phyloP scores from a whole-genome alignment of 495 filamentous ascomycete genomes.

The Astrothelium subdiscretum region DNA sequence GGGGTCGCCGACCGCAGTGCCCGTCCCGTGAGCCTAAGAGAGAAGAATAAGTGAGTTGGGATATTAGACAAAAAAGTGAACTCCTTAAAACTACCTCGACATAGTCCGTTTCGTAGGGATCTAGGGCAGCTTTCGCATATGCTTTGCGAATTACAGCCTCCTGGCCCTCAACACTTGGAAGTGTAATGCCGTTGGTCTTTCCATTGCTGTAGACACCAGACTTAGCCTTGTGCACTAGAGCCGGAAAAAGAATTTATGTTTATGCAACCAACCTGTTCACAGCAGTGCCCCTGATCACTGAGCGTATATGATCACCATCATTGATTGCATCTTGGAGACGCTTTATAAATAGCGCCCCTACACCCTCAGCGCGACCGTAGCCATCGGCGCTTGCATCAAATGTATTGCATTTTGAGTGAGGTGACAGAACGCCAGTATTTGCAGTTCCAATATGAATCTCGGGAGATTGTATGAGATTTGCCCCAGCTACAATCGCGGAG shows the following conservation, averaged over 20 bases:
- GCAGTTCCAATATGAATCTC: neutral
- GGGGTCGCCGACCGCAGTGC: too few species aligned
- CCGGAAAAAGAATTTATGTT: too few species aligned
- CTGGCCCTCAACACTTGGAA: conserved; percentile 2
- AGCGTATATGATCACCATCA: conserved; percentile 29
- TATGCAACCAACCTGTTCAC: conserved; percentile 7
- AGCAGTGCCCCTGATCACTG: conserved; percentile 10
- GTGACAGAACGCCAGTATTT: neutral
- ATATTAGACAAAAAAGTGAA: conserved; percentile 1
- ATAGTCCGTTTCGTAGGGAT: too few species aligned
- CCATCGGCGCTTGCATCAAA: conserved; percentile 16
- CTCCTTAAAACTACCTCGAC: too few species aligned
- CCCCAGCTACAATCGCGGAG: neutral
- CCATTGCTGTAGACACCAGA: too few species aligned
- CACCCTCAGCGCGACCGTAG: conserved; percentile 31
- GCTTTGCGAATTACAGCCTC: conserved; percentile 2
- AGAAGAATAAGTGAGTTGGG: too few species aligned
- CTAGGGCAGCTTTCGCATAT: conserved; percentile 4
- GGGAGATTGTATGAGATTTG: neutral
- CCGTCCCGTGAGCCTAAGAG: too few species aligned
- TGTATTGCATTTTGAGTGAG: neutral
- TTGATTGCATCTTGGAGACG: conserved; percentile 25
- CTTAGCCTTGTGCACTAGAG: too few species aligned
- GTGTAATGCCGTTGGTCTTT: conserved; percentile 4
- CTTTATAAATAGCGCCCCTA: conserved; percentile 28